A percentile compares a stretch with the other conserved stretches of the same genome.
phyloP scores from a whole-genome alignment of 345 rosid genomes.

The Gossypium rotundifolium region DNA sequence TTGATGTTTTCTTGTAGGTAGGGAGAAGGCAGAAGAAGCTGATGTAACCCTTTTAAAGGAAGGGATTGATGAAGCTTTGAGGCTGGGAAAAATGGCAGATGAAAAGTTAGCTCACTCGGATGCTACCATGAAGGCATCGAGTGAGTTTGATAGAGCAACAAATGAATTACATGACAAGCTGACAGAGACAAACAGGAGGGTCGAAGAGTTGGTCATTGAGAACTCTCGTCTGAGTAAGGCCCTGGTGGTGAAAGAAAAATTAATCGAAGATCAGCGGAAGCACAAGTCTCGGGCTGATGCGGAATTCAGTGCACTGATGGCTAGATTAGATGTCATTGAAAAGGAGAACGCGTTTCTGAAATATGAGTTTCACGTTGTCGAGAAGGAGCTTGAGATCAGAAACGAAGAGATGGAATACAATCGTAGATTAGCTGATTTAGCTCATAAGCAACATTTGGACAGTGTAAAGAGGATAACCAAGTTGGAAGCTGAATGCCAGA shows the following conservation, averaged over 20 bases:
- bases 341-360: slow-evolving; percentile 85
- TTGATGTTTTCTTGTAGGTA: slow-evolving; percentile 23
- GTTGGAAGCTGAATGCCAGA: slow-evolving; percentile 82
- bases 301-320: slow-evolving; percentile 57
- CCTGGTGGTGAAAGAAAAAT: slow-evolving; percentile 51
- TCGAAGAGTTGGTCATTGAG: slow-evolving; percentile 47
- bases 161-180: slow-evolving; percentile 37
- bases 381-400: slow-evolving; percentile 71
- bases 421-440: slow-evolving; percentile 51
- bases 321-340: slow-evolving; percentile 56
- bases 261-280: slow-evolving; percentile 47
- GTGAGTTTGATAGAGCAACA: slow-evolving; percentile 33
- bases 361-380: slow-evolving; percentile 70
- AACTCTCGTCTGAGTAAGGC: slow-evolving; percentile 56
- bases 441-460: slow-evolving; percentile 60
- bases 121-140: slow-evolving; percentile 34
- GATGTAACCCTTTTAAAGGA: slow-evolving; percentile 32
- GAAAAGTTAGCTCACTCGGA: slow-evolving; percentile 32
- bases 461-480: slow-evolving; percentile 53
- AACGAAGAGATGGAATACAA: slow-evolving; percentile 77
- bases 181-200: slow-evolving; percentile 41
- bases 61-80: slow-evolving; percentile 38
- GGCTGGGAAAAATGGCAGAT: slow-evolving; percentile 26
- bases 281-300: slow-evolving; percentile 44
- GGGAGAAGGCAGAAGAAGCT: slow-evolving; percentile 31